Evolutionary conservation across 164 flowering plant genomes (phyloP).

Genomic region (Vitis amurensis): DNA sequence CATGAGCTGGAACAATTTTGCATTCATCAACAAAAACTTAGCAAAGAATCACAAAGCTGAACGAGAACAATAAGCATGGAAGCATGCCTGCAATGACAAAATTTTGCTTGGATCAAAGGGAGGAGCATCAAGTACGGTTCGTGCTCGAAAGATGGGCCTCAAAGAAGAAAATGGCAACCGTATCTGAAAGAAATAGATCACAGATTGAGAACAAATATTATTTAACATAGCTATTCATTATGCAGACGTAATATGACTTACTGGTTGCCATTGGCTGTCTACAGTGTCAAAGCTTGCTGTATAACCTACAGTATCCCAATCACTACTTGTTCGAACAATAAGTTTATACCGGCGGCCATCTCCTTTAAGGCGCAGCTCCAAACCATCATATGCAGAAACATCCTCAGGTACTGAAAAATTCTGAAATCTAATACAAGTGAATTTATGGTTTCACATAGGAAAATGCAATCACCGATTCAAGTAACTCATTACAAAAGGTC

Average conservation of each 20-base stretch:
- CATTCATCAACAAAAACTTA: constrained; percentile 1
- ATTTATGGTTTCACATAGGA: background rate
- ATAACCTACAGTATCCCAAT: constrained; percentile 97
- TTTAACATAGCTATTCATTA: background rate
- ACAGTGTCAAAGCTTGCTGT: constrained; percentile 82
- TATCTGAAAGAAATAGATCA: constrained; percentile 39
- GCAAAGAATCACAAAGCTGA: background rate
- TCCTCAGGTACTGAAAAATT: constrained; percentile 82
- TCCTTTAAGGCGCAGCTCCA: constrained; percentile 84
- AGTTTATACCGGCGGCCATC: constrained; percentile 90
- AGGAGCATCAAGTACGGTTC: constrained; percentile 75
- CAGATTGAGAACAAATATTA: background rate
- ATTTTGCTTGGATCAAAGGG: constrained; percentile 76
- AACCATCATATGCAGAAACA: constrained; percentile 94
- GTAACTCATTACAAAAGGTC: background rate
- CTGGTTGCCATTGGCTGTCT: constrained; percentile 85
- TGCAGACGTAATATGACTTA: constrained; percentile 33
- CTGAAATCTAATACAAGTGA: constrained; percentile 35
- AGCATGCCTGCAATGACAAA: constrained; percentile 73
- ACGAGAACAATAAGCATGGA: constrained; percentile 1
- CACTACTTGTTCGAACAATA: constrained; percentile 83
- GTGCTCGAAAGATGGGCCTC: constrained; percentile 89
- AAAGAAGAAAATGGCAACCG: constrained; percentile 79
- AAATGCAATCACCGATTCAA: background rate
- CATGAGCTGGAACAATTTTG: constrained; percentile 77